Evolutionary conservation across 2,329 filamentous ascomycete genomes (phyloP).

Genomic region (Trichoderma sp.): DNA sequence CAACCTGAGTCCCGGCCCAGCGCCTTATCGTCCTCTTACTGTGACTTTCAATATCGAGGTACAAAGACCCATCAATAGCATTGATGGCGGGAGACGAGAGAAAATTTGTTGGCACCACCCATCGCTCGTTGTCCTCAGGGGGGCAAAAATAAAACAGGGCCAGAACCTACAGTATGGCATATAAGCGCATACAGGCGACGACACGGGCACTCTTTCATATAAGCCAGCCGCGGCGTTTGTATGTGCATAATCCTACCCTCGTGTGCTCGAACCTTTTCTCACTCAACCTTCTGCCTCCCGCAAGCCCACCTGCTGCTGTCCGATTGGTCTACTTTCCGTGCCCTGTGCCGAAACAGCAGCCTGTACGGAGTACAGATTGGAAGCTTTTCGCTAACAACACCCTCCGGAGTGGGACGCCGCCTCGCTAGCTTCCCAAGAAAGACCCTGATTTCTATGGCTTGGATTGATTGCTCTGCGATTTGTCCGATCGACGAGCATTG

Average conservation of each 20-base stretch:
- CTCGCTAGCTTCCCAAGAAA: background rate
- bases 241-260: background rate
- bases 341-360: background rate
- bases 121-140: background rate
- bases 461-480: conserved; percentile 23
- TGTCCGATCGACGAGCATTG: conserved; percentile 17
- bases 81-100: background rate
- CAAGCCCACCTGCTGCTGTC: background rate
- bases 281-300: too few relatives aligned
- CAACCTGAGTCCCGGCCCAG: background rate
- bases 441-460: conserved; percentile 22
- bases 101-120: background rate
- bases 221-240: background rate
- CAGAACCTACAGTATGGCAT: background rate
- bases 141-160: too few relatives aligned
- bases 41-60: background rate
- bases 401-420: conserved; percentile 4
- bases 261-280: background rate
- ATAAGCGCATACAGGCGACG: background rate
- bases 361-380: background rate
- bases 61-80: background rate
- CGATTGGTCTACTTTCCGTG: background rate
- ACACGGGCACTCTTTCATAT: background rate
- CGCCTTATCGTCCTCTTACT: background rate
- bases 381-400: conserved; percentile 4